Percentiles rank a stretch among this genome's conserved stretches.
These are phyloP conservation scores for Colletotrichum sp. DNA, from an alignment of 2,329 filamentous ascomycete species.

Conservation along the genomic window DNA sequence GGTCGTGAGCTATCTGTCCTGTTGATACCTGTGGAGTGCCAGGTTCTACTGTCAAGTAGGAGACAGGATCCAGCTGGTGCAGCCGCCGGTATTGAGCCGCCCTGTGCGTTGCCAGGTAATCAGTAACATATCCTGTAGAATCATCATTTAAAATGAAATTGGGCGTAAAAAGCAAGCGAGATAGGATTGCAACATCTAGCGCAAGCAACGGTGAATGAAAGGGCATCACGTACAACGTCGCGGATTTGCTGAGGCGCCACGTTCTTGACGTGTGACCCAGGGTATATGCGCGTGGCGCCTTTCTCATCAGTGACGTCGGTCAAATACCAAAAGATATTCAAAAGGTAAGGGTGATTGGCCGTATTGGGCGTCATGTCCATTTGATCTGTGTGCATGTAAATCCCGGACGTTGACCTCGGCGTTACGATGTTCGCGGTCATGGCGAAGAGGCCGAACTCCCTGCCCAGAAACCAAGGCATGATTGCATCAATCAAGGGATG, in stretches of 20 bases:
- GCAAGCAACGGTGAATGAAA: not conserved
- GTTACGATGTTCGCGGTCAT: not conserved
- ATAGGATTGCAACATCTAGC: not conserved
- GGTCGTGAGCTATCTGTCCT: not conserved
- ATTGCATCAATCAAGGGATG: not conserved
- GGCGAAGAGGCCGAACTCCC: not conserved
- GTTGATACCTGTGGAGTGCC: slow-evolving; percentile 6
- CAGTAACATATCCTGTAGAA: not conserved
- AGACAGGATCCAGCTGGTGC: not conserved
- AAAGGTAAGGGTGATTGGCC: not conserved
- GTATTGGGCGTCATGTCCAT: not conserved
- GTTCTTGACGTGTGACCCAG: not conserved
- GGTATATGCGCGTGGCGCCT: not conserved
- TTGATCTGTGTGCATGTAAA: slow-evolving; percentile 1
- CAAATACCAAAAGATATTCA: not conserved
- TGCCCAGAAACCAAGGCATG: not conserved
- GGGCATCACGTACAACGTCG: not conserved
- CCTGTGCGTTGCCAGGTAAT: not conserved
- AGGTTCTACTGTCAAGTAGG: not conserved
- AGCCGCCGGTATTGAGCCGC: not conserved
- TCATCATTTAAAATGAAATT: not conserved
- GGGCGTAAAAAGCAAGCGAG: not conserved
- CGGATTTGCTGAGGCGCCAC: not conserved
- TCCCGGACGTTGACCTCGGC: not conserved
- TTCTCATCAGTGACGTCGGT: not conserved